Evolutionary conservation across 352 stramenopile species (phyloP), one percentile per base, ranked within the genome.

Genomic region (Aphanomyces euteiches): DNA sequence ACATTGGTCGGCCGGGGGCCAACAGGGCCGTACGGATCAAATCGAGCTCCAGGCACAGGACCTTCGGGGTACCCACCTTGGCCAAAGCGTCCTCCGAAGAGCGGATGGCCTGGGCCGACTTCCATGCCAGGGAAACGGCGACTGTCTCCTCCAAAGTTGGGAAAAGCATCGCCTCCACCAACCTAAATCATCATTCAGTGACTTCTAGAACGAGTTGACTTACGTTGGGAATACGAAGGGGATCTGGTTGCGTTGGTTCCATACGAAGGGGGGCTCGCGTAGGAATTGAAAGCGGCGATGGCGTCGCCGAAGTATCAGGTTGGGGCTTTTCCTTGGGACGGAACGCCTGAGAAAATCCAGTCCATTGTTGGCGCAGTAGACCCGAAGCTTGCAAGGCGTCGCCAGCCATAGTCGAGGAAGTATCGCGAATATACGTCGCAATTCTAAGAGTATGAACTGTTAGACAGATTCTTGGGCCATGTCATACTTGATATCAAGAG

Each of bases 21-120:
- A 37, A 70, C 74, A 7, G 87, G 87, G 7, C 87, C 87, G 50
- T 83, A 95, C n/a, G 87, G 87, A 71, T 95, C 87, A 50, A 95
- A 95, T 2, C 87, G 85, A 47, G 87, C 81, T 0, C 85, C 85
- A 66, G 85, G 87, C 4, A 93, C 78, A 8, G 85, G 81, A 38
- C 85, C 87, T 17, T n/a, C 17, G 43, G 69, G 64, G 3, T 73
- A 82, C 19, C 85, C 80, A 28, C 50, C 28, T 8, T 78, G 74
- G 7, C 54, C 54, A 17, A 61, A 37, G 17, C 78, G 84, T 37
- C 74, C 75, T 2, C 84, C 83, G 56, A 95, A 95, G 4, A 95
- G 70, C 1, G 83, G 81, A 37, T 92, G 87, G 68, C 88, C 74
- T 0, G 87, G 87, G 8, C 87, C 87, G 17, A 95, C 85, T 21